These are phyloP conservation scores for Helichrysum umbraculigerum DNA, from an alignment of 129 eudicot species.

Conservation along the genomic window DNA sequence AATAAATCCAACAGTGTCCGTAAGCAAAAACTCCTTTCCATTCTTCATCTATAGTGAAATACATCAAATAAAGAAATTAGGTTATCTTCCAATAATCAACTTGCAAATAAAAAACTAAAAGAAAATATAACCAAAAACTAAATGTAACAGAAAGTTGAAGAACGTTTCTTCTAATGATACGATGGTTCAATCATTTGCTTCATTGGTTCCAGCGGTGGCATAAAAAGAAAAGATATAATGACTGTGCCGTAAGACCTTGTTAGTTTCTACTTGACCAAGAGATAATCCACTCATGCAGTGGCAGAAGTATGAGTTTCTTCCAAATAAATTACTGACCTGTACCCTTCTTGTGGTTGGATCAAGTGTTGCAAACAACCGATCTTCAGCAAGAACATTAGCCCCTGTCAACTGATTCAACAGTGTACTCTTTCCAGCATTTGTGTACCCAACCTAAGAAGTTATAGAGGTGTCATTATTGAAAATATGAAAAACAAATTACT, in stretches of 20 bases:
- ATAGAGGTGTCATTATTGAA: conserved; percentile 2
- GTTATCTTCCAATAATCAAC: conserved; percentile 5
- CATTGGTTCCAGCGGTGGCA: too few species aligned
- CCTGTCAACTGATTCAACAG: conserved; percentile 83
- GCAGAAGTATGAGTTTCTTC: not conserved
- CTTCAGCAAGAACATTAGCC: conserved; percentile 97
- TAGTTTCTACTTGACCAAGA: too few species aligned
- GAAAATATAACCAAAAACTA: not conserved
- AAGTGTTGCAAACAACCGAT: conserved; percentile 87
- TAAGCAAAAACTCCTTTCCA: conserved; percentile 89
- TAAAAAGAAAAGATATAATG: too few species aligned
- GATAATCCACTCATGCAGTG: too few species aligned
- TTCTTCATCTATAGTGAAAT: conserved; percentile 66
- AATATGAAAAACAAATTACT: not conserved
- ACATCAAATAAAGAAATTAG: not conserved
- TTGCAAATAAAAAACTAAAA: not conserved
- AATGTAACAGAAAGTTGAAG: not conserved
- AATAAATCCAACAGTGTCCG: conserved; percentile 97
- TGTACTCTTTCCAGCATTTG: conserved; percentile 99
- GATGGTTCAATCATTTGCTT: too few species aligned
- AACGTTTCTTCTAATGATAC: too few species aligned
- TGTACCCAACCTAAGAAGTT: conserved; percentile 76
- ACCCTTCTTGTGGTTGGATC: conserved; percentile 98
- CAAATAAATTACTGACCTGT: conserved; percentile 50
- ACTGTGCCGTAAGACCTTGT: too few species aligned